Conservation (phyloP, 1,139 yeast species). For the Zygoascus sp. region DNA sequence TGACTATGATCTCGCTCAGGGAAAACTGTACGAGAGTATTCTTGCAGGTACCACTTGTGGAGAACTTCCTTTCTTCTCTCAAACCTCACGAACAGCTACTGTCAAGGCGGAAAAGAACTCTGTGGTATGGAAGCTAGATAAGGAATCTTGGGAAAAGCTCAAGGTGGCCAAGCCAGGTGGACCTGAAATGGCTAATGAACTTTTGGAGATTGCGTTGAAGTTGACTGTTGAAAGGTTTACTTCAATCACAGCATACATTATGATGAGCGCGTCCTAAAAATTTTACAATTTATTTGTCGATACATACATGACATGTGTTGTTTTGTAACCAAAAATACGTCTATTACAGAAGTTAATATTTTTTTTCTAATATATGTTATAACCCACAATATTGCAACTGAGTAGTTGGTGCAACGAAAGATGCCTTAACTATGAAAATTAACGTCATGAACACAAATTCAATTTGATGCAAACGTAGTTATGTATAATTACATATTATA, state of each 20-base stretch:
- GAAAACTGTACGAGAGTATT: conserved; percentile 67
- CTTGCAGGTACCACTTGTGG: conserved; percentile 93
- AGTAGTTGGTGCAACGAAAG: too few relatives aligned
- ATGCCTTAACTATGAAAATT: too few relatives aligned
- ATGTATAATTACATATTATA: not conserved
- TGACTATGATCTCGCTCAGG: conserved; percentile 48
- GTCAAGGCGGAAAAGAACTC: conserved; percentile 49
- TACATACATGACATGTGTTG: too few relatives aligned
- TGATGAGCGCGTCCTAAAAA: conserved; percentile 18
- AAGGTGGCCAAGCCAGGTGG: conserved; percentile 41
- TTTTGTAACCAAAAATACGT: too few relatives aligned
- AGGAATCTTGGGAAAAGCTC: conserved; percentile 44
- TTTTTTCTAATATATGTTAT: too few relatives aligned
- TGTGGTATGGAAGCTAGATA: conserved; percentile 67
- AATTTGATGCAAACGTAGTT: not conserved
- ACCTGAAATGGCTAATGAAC: conserved; percentile 59
- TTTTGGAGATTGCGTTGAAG: conserved; percentile 59
- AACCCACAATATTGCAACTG: too few relatives aligned
- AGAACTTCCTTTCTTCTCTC: conserved; percentile 53
- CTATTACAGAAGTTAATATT: too few relatives aligned
- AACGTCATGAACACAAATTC: not conserved
- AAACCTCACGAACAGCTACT: conserved; percentile 38
- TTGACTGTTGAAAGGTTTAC: conserved; percentile 68
- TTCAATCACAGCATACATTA: conserved; percentile 33
- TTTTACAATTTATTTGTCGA: too few relatives aligned